These are phyloP conservation scores for Acacia concinna DNA, from an alignment of 331 rosid species.

Conservation along the genomic window DNA sequence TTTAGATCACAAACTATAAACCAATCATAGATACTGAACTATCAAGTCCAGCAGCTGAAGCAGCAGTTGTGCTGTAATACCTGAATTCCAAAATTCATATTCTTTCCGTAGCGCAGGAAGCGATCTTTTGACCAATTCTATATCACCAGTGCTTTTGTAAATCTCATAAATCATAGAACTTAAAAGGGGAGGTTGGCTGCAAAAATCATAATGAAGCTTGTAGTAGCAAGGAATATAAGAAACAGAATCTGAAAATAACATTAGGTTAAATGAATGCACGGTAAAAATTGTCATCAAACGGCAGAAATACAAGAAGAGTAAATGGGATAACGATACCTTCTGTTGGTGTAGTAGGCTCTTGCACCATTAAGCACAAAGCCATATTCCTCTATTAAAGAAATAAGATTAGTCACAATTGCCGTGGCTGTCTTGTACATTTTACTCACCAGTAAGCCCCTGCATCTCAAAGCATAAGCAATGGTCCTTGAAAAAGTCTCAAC, in stretches of 20 bases:
- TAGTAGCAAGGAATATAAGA: constrained; percentile 12
- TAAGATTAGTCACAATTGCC: constrained; percentile 62
- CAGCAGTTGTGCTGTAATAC: constrained; percentile 30
- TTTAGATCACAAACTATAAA: constrained; percentile 16
- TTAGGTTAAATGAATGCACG: not conserved
- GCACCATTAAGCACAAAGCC: constrained; percentile 90
- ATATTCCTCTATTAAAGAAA: constrained; percentile 64
- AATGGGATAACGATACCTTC: constrained; percentile 54
- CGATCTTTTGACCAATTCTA: constrained; percentile 57
- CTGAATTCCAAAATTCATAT: constrained; percentile 58
- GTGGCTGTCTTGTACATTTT: constrained; percentile 84
- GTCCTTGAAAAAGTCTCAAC: not conserved
- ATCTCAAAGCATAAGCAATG: constrained; percentile 13
- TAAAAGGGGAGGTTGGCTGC: constrained; percentile 96
- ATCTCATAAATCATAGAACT: constrained; percentile 88
- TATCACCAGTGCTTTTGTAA: constrained; percentile 59
- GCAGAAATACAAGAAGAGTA: not conserved
- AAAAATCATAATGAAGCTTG: constrained; percentile 34
- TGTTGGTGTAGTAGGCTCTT: constrained; percentile 80
- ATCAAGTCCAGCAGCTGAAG: constrained; percentile 10
- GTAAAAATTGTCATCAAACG: not conserved
- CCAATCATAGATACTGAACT: not conserved
- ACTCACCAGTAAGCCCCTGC: constrained; percentile 85
- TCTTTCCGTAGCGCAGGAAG: constrained; percentile 81
- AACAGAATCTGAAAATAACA: constrained; percentile 2